These are phyloP conservation scores for Syzygium malaccense DNA, from an alignment of 441 rosid species.

Conservation along the genomic window DNA sequence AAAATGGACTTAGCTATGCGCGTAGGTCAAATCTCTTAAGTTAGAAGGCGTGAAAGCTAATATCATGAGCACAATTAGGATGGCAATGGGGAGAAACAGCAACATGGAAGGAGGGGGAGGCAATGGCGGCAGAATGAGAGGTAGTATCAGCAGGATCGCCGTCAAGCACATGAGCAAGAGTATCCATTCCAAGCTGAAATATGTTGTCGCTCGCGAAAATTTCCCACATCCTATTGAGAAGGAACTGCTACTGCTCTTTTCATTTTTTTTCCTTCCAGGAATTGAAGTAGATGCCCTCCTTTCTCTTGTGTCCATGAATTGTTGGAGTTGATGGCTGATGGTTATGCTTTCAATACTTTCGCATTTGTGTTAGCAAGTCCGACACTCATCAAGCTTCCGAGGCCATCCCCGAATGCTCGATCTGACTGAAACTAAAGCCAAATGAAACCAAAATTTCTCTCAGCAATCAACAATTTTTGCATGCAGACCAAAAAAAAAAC, in stretches of 20 bases:
- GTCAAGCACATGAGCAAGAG: slow-evolving; percentile 1
- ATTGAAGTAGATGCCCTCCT: not conserved
- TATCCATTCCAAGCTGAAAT: not conserved
- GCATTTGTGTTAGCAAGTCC: not conserved
- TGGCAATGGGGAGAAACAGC: slow-evolving; percentile 12
- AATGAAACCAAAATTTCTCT: not conserved
- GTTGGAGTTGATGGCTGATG: not conserved
- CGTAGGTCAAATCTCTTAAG: not conserved
- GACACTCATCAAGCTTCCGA: not conserved
- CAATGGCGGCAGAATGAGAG: slow-evolving; percentile 12
- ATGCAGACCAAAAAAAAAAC: too few species aligned
- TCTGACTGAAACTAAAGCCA: not conserved
- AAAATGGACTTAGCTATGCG: not conserved
- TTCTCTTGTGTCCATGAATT: not conserved
- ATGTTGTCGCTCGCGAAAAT: not conserved
- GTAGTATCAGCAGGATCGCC: slow-evolving; percentile 1
- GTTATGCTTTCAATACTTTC: not conserved
- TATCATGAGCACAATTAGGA: slow-evolving; percentile 3
- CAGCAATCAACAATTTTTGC: not conserved
- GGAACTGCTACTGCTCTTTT: not conserved
- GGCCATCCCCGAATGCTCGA: not conserved
- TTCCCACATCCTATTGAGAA: not conserved
- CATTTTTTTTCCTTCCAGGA: not conserved
- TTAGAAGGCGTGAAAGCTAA: slow-evolving; percentile 7
- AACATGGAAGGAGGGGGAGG: slow-evolving; percentile 13